Conservation (phyloP, 2,329 filamentous ascomycete species). For the Colletotrichum trifolii region DNA sequence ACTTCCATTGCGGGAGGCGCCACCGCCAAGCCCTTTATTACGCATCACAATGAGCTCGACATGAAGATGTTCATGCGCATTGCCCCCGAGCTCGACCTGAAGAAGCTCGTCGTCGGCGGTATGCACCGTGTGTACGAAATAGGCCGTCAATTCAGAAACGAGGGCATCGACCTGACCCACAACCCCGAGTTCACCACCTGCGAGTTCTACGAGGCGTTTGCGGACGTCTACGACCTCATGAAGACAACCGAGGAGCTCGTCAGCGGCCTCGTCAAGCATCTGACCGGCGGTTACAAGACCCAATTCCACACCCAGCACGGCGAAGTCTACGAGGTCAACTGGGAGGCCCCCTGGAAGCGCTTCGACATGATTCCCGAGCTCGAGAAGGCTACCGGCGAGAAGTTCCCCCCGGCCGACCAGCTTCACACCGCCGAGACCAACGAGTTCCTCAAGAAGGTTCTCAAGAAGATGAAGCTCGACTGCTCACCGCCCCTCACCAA, state of each 20-base stretch:
- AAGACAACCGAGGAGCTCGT: slow-evolving; percentile 93
- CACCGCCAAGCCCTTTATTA: slow-evolving; percentile 93
- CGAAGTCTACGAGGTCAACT: slow-evolving; percentile 92
- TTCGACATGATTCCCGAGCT: slow-evolving; percentile 96
- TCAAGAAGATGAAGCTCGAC: slow-evolving; percentile 91
- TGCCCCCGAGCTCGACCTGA: slow-evolving; percentile 94
- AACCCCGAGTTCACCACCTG: slow-evolving; percentile 98
- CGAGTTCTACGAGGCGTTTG: slow-evolving; percentile 97
- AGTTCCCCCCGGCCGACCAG: slow-evolving; percentile 89
- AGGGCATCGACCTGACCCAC: slow-evolving; percentile 91
- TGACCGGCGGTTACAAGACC: slow-evolving; percentile 88
- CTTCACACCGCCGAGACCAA: slow-evolving; percentile 91
- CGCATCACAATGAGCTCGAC: slow-evolving; percentile 94
- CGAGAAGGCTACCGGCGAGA: slow-evolving; percentile 90
- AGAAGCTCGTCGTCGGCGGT: slow-evolving; percentile 94
- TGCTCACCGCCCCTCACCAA: slow-evolving; percentile 93
- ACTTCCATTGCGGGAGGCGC: slow-evolving; percentile 95
- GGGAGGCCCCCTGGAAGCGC: slow-evolving; percentile 92
- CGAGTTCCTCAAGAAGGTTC: slow-evolving; percentile 83
- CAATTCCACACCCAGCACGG: slow-evolving; percentile 88
- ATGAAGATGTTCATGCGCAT: slow-evolving; percentile 88
- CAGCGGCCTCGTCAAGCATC: slow-evolving; percentile 85
- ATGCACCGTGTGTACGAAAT: slow-evolving; percentile 96
- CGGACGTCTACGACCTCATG: slow-evolving; percentile 91
- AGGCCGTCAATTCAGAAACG: slow-evolving; percentile 95